These are phyloP conservation scores for Aspergillus arachidicola DNA, from an alignment of 2,329 filamentous ascomycete genomes.

Conservation along the genomic window DNA sequence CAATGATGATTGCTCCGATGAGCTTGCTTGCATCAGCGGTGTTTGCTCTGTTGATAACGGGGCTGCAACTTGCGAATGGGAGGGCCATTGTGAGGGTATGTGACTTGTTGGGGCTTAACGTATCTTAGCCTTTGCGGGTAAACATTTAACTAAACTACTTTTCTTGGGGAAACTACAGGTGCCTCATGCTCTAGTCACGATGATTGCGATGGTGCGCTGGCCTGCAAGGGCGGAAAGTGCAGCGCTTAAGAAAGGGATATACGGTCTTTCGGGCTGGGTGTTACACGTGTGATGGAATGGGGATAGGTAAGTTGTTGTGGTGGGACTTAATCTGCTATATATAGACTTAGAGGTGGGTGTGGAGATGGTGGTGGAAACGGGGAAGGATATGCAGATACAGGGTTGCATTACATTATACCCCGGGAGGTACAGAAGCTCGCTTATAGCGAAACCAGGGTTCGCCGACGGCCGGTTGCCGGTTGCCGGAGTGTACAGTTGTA, in stretches of 20 bases:
- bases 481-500: neutral
- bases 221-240: conserved; percentile 12
- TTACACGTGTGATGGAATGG: neutral
- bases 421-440: neutral
- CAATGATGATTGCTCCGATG: neutral
- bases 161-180: neutral
- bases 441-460: neutral
- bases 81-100: neutral
- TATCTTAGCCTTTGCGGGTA: neutral
- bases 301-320: neutral
- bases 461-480: neutral
- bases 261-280: neutral
- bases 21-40: neutral
- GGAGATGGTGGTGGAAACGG: neutral
- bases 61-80: neutral
- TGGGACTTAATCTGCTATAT: neutral
- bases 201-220: conserved; percentile 19
- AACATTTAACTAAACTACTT: neutral
- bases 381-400: neutral
- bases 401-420: neutral
- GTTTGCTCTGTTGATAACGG: neutral
- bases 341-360: neutral
- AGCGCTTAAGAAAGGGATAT: neutral
- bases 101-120: neutral
- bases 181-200: conserved; percentile 15